Percentiles rank a stretch among this genome's conserved stretches.
phyloP scores from a whole-genome alignment of 805 yeast species.

The Metschnikowia aberdeeniae region DNA sequence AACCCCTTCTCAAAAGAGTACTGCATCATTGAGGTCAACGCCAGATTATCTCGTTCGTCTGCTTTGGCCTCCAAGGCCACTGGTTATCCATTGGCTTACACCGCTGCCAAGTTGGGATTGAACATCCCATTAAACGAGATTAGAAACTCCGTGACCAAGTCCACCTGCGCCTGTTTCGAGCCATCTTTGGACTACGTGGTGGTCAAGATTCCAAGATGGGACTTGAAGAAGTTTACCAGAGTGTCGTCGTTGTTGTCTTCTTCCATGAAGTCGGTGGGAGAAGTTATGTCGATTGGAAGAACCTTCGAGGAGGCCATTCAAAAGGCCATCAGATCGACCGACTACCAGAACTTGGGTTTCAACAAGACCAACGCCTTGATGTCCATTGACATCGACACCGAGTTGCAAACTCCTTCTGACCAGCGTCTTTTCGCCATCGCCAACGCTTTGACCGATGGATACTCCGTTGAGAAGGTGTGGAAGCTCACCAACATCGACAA shows the following conservation, averaged over 20 bases:
- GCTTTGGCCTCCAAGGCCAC: slow-evolving; percentile 98
- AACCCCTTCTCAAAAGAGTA: slow-evolving; percentile 92
- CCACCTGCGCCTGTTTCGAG: slow-evolving; percentile 94
- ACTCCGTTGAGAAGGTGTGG: slow-evolving; percentile 91
- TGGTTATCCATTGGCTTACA: slow-evolving; percentile 96
- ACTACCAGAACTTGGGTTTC: slow-evolving; percentile 94
- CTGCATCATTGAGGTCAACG: slow-evolving; percentile 96
- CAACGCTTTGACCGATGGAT: slow-evolving; percentile 84
- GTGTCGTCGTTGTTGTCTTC: slow-evolving; percentile 85
- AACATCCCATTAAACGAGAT: slow-evolving; percentile 89
- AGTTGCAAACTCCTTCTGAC: slow-evolving; percentile 95
- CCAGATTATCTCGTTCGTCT: slow-evolving; percentile 96
- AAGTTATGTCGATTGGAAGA: slow-evolving; percentile 96
- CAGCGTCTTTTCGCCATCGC: slow-evolving; percentile 96
- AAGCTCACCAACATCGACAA: slow-evolving; percentile 85
- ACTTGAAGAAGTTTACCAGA: slow-evolving; percentile 89
- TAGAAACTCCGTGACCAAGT: slow-evolving; percentile 87
- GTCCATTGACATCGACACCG: slow-evolving; percentile 89
- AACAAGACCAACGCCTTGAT: slow-evolving; percentile 75
- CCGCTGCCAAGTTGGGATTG: slow-evolving; percentile 95
- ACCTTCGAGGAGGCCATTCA: slow-evolving; percentile 97
- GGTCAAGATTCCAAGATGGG: slow-evolving; percentile 99
- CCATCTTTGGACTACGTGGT: slow-evolving; percentile 96
- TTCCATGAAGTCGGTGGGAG: slow-evolving; percentile 98
- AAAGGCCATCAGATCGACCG: slow-evolving; percentile 95